A percentile compares a stretch with the other conserved stretches of the same genome.
Conservation (phyloP, 345 rosid genomes). For the Salix purpurea region DNA sequence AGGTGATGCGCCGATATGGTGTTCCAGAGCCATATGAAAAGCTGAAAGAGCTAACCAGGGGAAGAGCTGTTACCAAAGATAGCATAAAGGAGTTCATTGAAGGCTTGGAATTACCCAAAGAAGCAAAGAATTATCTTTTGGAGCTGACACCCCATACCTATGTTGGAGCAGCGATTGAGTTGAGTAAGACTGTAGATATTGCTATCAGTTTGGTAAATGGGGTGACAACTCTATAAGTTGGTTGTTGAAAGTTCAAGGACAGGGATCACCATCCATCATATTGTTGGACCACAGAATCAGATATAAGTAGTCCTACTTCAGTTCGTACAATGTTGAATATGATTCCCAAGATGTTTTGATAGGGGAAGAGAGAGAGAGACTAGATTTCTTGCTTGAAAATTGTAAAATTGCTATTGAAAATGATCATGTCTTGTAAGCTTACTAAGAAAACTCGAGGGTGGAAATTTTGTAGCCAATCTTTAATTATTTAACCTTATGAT, state of each 20-base stretch:
- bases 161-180: constrained; percentile 67
- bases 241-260: constrained; percentile 2
- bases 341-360: not conserved
- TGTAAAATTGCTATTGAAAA: not conserved
- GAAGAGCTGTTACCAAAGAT: constrained; percentile 71
- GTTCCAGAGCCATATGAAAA: constrained; percentile 95
- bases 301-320: not conserved
- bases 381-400: not conserved
- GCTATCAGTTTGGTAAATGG: constrained; percentile 33
- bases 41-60: constrained; percentile 87
- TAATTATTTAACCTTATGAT: not conserved
- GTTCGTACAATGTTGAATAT: not conserved
- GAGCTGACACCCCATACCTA: constrained; percentile 70
- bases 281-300: not conserved
- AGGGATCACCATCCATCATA: not conserved
- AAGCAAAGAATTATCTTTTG: constrained; percentile 59
- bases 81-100: constrained; percentile 64
- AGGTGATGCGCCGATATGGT: constrained; percentile 94
- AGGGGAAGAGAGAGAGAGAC: not conserved
- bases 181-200: constrained; percentile 50
- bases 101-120: constrained; percentile 65
- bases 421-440: not conserved
- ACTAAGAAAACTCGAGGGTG: not conserved
- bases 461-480: constrained; percentile 9
- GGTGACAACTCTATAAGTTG: constrained; percentile 17